Evolutionary conservation across 768 basidiomycete species (phyloP).

Genomic region (Amanita pseudoporphyria): DNA sequence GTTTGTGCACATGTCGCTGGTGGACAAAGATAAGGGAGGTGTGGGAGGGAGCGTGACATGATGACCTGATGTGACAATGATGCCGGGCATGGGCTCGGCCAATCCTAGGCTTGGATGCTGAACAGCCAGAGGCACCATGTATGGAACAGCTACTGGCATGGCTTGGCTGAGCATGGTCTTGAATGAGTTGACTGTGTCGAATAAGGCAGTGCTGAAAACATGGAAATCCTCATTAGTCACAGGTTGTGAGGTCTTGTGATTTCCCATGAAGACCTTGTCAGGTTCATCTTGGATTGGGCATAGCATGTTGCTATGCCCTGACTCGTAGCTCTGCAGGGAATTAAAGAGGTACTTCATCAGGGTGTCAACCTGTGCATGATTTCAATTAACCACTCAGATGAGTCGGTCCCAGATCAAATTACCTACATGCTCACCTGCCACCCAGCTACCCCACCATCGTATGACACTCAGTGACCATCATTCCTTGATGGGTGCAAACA

Average conservation of each 20-base stretch:
- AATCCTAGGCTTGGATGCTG: conserved; percentile 7
- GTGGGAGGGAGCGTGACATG: conserved; percentile 16
- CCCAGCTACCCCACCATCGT: too few relatives aligned
- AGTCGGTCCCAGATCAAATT: neutral
- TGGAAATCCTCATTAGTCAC: conserved; percentile 15
- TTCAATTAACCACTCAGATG: neutral
- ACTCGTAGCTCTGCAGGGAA: conserved; percentile 21
- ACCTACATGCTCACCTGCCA: conserved; percentile 30
- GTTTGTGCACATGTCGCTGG: neutral
- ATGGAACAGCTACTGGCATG: conserved; percentile 15
- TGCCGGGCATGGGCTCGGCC: neutral
- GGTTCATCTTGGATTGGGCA: conserved; percentile 15
- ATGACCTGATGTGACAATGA: too few relatives aligned
- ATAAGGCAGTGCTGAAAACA: neutral
- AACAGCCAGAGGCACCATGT: conserved; percentile 26
- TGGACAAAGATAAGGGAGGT: neutral
- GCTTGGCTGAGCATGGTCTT: neutral
- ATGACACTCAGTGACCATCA: conserved; percentile 25
- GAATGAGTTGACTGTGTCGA: neutral
- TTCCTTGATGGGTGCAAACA: too few relatives aligned
- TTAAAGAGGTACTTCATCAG: conserved; percentile 26
- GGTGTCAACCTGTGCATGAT: conserved; percentile 20
- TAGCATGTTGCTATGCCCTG: conserved; percentile 19
- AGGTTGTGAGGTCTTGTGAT: conserved; percentile 10
- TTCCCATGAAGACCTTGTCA: conserved; percentile 18